Percentiles rank a stretch among this genome's conserved stretches.
Evolutionary conservation across 73 alveolate genomes (phyloP).

Genomic region (Paramecium sonneborni): DNA sequence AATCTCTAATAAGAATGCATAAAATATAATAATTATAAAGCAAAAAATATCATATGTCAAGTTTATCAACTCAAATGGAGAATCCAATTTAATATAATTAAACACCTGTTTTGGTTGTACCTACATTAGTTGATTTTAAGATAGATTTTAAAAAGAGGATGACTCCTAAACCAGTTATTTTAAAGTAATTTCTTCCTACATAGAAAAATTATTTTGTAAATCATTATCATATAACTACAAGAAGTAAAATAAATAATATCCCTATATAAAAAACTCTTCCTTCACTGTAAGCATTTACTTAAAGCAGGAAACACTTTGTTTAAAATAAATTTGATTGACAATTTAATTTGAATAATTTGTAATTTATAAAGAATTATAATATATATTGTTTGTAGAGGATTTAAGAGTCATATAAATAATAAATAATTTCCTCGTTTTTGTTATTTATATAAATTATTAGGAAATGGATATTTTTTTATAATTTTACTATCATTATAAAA

Average conservation of each 20-base stretch:
- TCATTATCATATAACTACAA: not conserved
- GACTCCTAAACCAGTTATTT: not conserved
- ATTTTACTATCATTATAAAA: not conserved
- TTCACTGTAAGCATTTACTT: not conserved
- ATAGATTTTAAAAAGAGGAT: not conserved
- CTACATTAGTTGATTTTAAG: not conserved
- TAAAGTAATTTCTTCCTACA: not conserved
- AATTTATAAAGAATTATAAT: not conserved
- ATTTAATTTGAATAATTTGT: not conserved
- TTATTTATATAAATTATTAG: not conserved
- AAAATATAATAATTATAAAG: not conserved
- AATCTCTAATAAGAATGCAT: not conserved
- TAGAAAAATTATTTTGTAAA: not conserved
- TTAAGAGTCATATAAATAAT: not conserved
- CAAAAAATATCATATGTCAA: not conserved
- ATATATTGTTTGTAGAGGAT: not conserved
- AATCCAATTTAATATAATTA: not conserved
- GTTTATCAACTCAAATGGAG: not conserved
- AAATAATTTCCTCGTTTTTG: not conserved
- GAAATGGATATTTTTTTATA: not conserved
- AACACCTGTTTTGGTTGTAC: not conserved
- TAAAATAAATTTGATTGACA: not conserved
- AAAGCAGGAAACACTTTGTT: not conserved
- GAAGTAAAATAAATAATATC: not conserved
- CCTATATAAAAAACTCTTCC: slow-evolving; percentile 10